These are phyloP conservation scores for Laetiporus sulphureus DNA, from an alignment of 1,284 basidiomycete genomes.

Conservation along the genomic window DNA sequence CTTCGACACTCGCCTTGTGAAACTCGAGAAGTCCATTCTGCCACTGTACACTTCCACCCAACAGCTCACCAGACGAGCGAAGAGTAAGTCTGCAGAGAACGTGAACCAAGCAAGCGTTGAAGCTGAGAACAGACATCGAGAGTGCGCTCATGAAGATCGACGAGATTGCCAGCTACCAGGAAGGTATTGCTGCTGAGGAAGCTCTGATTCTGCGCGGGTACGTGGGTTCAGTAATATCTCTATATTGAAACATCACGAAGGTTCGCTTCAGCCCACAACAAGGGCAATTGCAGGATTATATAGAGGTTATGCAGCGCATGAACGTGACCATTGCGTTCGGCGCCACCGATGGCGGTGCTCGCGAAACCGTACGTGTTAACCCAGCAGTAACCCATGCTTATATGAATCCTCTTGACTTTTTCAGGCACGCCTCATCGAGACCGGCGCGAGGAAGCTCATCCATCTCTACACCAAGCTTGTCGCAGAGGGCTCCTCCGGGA, in stretches of 20 bases:
- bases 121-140: slow-evolving; percentile 56
- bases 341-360: slow-evolving; percentile 47
- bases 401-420: not conserved
- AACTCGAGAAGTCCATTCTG: slow-evolving; percentile 74
- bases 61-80: slow-evolving; percentile 59
- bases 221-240: slow-evolving; percentile 13
- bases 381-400: not conserved
- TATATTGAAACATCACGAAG: slow-evolving; percentile 3
- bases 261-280: slow-evolving; percentile 51
- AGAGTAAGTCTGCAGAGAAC: slow-evolving; percentile 41
- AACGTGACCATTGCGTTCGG: slow-evolving; percentile 78
- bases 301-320: slow-evolving; percentile 63
- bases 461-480: slow-evolving; percentile 76
- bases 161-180: slow-evolving; percentile 66
- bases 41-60: slow-evolving; percentile 72
- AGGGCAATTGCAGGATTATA: slow-evolving; percentile 56
- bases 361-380: slow-evolving; percentile 43
- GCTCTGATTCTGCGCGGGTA: slow-evolving; percentile 71
- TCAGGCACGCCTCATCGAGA: slow-evolving; percentile 69
- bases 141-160: slow-evolving; percentile 70
- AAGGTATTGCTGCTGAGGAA: slow-evolving; percentile 72
- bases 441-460: slow-evolving; percentile 71
- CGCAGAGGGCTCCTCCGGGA: slow-evolving; percentile 72
- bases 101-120: no score
- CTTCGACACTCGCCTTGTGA: slow-evolving; percentile 70